Evolutionary conservation across 2,329 filamentous ascomycete genomes (phyloP).

Genomic region (Exophiala sp.): DNA sequence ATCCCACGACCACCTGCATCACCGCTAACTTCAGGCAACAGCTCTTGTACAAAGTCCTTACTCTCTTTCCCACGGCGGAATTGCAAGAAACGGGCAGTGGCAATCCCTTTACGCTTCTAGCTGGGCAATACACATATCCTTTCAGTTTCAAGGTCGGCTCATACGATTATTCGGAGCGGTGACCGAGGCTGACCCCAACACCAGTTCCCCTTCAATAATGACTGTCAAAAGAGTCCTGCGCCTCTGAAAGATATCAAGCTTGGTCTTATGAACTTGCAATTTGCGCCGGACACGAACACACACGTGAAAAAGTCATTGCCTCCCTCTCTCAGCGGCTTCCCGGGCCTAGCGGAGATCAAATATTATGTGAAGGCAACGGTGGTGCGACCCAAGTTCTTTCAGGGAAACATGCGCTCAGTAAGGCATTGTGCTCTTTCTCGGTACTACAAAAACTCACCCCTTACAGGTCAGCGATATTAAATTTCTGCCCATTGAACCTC

Average conservation of each 20-base stretch:
- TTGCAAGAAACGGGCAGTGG: constrained; percentile 35
- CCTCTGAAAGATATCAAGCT: constrained; percentile 47
- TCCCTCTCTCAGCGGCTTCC: constrained; percentile 82
- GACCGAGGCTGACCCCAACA: constrained; percentile 2
- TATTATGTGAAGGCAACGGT: constrained; percentile 97
- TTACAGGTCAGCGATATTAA: constrained; percentile 54
- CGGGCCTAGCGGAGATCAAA: constrained; percentile 80
- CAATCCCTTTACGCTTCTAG: constrained; percentile 42
- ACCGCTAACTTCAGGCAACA: constrained; percentile 25
- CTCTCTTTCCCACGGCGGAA: constrained; percentile 45
- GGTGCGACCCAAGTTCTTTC: constrained; percentile 80
- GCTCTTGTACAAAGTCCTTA: constrained; percentile 48
- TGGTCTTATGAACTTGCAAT: constrained; percentile 43
- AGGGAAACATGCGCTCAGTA: constrained; percentile 73
- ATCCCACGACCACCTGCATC: constrained; percentile 12
- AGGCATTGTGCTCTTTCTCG: constrained; percentile 13
- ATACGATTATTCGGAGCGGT: background rate
- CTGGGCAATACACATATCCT: constrained; percentile 48
- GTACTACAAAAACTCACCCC: constrained; percentile 6
- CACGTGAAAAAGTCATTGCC: constrained; percentile 86
- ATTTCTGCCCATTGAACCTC: constrained; percentile 89
- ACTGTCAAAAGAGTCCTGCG: constrained; percentile 44
- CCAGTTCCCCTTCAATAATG: constrained; percentile 50
- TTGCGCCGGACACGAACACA: constrained; percentile 42
- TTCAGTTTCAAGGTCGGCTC: constrained; percentile 47